Evolutionary conservation across 2,329 filamentous ascomycete genomes (phyloP).

Genomic region (Mycosphaerella arachidis): DNA sequence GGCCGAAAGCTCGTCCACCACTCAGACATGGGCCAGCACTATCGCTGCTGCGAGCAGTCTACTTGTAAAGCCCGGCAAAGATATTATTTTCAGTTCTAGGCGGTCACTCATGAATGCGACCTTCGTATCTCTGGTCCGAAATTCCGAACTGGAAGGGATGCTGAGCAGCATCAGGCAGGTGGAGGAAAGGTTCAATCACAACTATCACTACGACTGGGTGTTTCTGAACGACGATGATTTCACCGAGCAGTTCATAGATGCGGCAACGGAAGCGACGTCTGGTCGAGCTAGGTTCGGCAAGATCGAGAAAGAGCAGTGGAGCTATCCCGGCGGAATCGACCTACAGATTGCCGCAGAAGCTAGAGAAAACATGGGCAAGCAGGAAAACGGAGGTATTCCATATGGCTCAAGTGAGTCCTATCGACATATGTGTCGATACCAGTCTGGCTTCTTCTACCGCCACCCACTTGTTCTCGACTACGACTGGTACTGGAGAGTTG

Average conservation of each 20-base stretch:
- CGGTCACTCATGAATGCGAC: conserved; percentile 82
- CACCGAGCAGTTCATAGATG: conserved; percentile 85
- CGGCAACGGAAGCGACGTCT: conserved; percentile 84
- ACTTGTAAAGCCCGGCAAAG: too few relatives aligned
- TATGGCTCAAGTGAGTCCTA: conserved; percentile 58
- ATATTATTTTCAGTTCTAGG: too few relatives aligned
- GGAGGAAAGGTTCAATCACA: conserved; percentile 95
- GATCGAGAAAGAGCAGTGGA: conserved; percentile 92
- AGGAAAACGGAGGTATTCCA: conserved; percentile 81
- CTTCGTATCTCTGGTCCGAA: conserved; percentile 91
- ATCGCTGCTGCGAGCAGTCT: too few relatives aligned
- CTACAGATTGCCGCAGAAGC: conserved; percentile 87
- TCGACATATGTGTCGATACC: conserved; percentile 98
- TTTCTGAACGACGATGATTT: conserved; percentile 97
- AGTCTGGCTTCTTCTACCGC: conserved; percentile 98
- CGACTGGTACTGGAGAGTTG: conserved; percentile 99
- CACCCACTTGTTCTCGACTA: conserved; percentile 91
- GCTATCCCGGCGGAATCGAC: conserved; percentile 92
- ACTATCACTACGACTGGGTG: conserved; percentile 98
- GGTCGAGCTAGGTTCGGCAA: conserved; percentile 86
- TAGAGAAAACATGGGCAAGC: conserved; percentile 86
- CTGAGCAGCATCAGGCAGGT: conserved; percentile 91
- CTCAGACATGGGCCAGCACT: too few relatives aligned
- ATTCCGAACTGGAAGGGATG: conserved; percentile 93
- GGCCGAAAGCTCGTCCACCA: too few relatives aligned